Base-by-base conservation (phyloP, 129 eudicot species). In the Centaurea solstitialis region DNA sequence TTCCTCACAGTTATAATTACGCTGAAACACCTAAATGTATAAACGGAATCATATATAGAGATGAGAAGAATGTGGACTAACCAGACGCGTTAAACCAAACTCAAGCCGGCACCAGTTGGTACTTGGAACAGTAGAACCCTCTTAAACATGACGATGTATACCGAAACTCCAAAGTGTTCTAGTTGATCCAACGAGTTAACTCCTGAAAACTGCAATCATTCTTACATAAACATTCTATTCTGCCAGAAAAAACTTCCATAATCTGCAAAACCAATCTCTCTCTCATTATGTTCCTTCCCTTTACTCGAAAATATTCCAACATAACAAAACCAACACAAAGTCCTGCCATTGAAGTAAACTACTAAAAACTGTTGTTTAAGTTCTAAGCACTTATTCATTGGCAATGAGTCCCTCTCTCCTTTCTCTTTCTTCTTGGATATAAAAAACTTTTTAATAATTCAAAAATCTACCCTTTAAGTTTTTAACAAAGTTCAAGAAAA, bases 61-160 rank as follows among this genome's bases (percentile, higher is more conserved):
- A 68, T 73, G 50, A 74, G 33, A 84, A 74, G 57, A 35, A 66
- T 11, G 70, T 77, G 81, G 75, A 81, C 67, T 75, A 64, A 78
- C 84, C 85, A 74, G 80, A 20, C 74, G 65, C 82, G n/a, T 87
- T 74, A 57, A 57, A 70, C 84, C 74, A 65, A 75, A 78, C 53
- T 84, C 84, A 77, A 38, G 53, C 84, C 38, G 28, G 77, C 70
- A 74, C 41, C 24, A 43, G 38, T 74, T 74, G 50, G 64, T 77
- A 82, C 68, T 70, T 77, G 78, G 26, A 82, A 71, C 74, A 12
- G 68, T 62, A 70, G 7, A 39, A 50, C 47, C 75, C 71, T 18
- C 62, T 69, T 65, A 62, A 75, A 68, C 82, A 73, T 70, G 73
- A 26, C 69, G 76, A 68, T 7, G 43, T 72, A 72, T 26, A 13